Base-by-base conservation (phyloP, 768 basidiomycete species). In the Tylopilus rubrobrunneus region DNA sequence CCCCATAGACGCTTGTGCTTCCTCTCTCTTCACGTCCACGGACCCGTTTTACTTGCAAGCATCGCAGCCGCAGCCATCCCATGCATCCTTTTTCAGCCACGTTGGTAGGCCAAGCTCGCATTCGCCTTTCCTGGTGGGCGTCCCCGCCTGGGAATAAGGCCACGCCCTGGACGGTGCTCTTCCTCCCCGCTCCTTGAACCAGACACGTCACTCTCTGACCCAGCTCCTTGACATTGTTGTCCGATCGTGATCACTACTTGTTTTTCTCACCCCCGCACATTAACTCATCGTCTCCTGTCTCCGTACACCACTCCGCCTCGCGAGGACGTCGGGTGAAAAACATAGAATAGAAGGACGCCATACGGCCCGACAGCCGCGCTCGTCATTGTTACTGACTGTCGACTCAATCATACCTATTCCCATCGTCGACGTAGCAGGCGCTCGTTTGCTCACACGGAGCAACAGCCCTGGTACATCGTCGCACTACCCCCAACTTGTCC, bases 31-130 rank as follows among this genome's bases (percentile, higher is more conserved):
- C 61, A 66, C 75, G 1, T 73, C 76, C 48, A 74, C 78, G 11
- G 78, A 79, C 56, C 78, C 78, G n/a, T 79, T 79, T 63, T 79
- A 76, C 59, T 58, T 77, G 53, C 75, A 78, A 21, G 72, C 72
- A 23, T 60, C 67, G n/a, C 77, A 78, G 56, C 53, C 72, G 11
- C 72, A 74, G 51, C 63, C 69, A 37, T 48, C 71, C 0, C 64
- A 67, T 36, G 21, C 64, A 11, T 36, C 70, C 11, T 68, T 76
- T 49, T 74, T 77, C 56, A 59, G 63, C 25, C 75, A 76, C 40
- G 65, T 69, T 14, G 75, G 75, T 6, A 62, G 57, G 46, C 71
- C 75, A 4, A 53, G 63, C n/a, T 60, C 70, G 36, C 75, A 72
- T 52, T 75, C 76, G 23, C 74, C 76, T 10, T 76, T 77, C 57